A percentile compares a stretch with the other conserved stretches of the same genome.
Conservation (phyloP, 495 filamentous ascomycete genomes). For the Penicillium lividum region DNA sequence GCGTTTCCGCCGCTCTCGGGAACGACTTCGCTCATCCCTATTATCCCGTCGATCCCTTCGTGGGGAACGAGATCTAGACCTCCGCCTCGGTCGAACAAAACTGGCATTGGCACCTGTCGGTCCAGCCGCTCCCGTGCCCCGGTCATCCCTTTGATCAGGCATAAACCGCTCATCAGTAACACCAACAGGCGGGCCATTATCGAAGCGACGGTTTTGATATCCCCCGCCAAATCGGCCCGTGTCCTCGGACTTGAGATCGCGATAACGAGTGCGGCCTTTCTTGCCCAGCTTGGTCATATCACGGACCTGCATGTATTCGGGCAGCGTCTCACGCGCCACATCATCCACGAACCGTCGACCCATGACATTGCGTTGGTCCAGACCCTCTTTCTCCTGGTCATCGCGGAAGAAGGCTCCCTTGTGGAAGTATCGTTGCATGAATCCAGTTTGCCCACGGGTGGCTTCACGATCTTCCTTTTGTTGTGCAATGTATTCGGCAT, state of each 20-base stretch:
- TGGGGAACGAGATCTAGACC: slow-evolving; percentile 39
- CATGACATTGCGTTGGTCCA: slow-evolving; percentile 79
- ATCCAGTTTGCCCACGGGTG: slow-evolving; percentile 77
- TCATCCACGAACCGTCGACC: slow-evolving; percentile 78
- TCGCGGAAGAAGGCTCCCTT: slow-evolving; percentile 95
- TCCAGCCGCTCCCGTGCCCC: slow-evolving; percentile 29
- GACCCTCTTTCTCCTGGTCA: slow-evolving; percentile 67
- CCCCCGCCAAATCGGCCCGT: slow-evolving; percentile 83
- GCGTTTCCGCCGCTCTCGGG: slow-evolving; percentile 62
- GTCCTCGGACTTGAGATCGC: slow-evolving; percentile 87
- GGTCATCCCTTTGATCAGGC: slow-evolving; percentile 56
- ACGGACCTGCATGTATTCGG: slow-evolving; percentile 89
- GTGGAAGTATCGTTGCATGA: slow-evolving; percentile 96
- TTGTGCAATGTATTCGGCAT: slow-evolving; percentile 70
- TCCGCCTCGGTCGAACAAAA: slow-evolving; percentile 39
- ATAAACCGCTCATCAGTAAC: slow-evolving; percentile 70
- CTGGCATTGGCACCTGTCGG: slow-evolving; percentile 55
- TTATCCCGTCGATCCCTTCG: slow-evolving; percentile 28
- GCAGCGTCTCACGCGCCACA: slow-evolving; percentile 73
- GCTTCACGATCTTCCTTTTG: slow-evolving; percentile 87
- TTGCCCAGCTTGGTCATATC: slow-evolving; percentile 93
- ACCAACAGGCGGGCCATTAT: slow-evolving; percentile 43
- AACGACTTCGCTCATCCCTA: slow-evolving; percentile 36
- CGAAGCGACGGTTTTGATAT: slow-evolving; percentile 43
- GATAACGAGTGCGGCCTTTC: slow-evolving; percentile 88